phyloP scores from a whole-genome alignment of 148 eudicot species.

The Gaultheria prostrata region DNA sequence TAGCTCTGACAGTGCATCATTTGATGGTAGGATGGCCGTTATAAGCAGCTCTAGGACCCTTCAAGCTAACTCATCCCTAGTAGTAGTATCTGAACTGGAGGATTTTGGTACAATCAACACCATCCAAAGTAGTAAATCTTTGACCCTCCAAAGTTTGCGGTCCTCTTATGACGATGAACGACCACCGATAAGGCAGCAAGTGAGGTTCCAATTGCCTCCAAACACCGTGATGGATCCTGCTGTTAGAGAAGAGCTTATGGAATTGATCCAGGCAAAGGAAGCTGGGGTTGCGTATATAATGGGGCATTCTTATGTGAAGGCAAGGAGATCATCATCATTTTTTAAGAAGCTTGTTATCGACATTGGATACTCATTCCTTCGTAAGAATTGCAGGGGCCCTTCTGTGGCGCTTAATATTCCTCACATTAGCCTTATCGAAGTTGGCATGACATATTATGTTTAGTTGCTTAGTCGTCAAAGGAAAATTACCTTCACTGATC shows the following conservation, averaged over 20 bases:
- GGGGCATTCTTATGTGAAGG: conserved; percentile 94
- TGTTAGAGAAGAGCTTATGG: conserved; percentile 75
- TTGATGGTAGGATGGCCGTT: conserved; percentile 95
- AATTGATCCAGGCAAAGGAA: conserved; percentile 83
- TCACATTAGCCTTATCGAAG: conserved; percentile 95
- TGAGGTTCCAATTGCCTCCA: conserved; percentile 61
- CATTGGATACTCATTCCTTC: conserved; percentile 80
- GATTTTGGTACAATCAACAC: conserved; percentile 31
- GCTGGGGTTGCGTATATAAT: conserved; percentile 89
- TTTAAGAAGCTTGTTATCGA: conserved; percentile 79
- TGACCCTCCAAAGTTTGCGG: conserved; percentile 71
- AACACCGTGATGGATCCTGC: conserved; percentile 52
- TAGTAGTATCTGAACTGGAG: conserved; percentile 43
- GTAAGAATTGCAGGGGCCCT: conserved; percentile 95
- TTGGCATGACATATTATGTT: conserved; percentile 94
- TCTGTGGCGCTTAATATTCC: conserved; percentile 90
- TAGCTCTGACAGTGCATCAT: conserved; percentile 56
- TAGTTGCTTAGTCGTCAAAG: conserved; percentile 24
- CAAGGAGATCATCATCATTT: conserved; percentile 63
- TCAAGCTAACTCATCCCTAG: conserved; percentile 43
- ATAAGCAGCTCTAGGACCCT: conserved; percentile 59
- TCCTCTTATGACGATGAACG: conserved; percentile 76
- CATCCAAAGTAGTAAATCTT: conserved; percentile 64
- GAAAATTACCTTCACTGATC: background rate
- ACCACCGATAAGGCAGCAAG: conserved; percentile 48